A percentile compares a stretch with the other conserved stretches of the same genome.
These are phyloP conservation scores for Pyrus pyrifolia DNA, from an alignment of 306 rosid genomes.

Conservation along the genomic window DNA sequence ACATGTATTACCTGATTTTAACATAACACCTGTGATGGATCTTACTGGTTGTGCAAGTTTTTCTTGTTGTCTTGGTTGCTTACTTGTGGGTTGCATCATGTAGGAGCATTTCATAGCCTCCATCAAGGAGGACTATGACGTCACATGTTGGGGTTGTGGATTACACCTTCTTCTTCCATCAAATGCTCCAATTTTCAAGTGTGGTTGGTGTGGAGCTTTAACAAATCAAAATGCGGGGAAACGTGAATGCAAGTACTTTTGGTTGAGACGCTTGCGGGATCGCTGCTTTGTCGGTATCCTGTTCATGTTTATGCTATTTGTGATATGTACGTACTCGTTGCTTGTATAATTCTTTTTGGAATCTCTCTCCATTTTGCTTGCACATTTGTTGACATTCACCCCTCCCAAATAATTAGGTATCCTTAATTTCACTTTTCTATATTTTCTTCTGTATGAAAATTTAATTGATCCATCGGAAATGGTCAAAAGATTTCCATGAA, in stretches of 20 bases:
- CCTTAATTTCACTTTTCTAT: neutral
- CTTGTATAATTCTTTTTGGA: neutral
- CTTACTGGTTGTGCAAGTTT: neutral
- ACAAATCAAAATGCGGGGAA: constrained; percentile 52
- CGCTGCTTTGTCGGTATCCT: constrained; percentile 60
- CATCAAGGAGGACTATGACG: constrained; percentile 45
- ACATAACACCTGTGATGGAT: neutral
- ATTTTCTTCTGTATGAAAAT: neutral
- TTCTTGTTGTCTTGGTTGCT: constrained; percentile 31
- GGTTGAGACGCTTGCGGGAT: constrained; percentile 71
- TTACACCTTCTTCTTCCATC: constrained; percentile 62
- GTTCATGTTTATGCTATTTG: constrained; percentile 59
- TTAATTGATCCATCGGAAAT: neutral
- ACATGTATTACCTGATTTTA: neutral
- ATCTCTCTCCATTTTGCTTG: neutral
- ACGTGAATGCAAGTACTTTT: constrained; percentile 36
- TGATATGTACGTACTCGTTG: constrained; percentile 58
- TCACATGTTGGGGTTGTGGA: constrained; percentile 97
- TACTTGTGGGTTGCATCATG: constrained; percentile 46
- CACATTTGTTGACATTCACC: neutral
- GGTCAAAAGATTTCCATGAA: neutral
- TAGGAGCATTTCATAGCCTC: constrained; percentile 59
- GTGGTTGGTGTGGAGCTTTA: constrained; percentile 99
- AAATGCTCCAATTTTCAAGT: constrained; percentile 57
- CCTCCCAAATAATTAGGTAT: neutral